Evolutionary conservation across 768 basidiomycete genomes (phyloP), one percentile per base, ranked within the genome.

Genomic region (Suillus clintonianus): DNA sequence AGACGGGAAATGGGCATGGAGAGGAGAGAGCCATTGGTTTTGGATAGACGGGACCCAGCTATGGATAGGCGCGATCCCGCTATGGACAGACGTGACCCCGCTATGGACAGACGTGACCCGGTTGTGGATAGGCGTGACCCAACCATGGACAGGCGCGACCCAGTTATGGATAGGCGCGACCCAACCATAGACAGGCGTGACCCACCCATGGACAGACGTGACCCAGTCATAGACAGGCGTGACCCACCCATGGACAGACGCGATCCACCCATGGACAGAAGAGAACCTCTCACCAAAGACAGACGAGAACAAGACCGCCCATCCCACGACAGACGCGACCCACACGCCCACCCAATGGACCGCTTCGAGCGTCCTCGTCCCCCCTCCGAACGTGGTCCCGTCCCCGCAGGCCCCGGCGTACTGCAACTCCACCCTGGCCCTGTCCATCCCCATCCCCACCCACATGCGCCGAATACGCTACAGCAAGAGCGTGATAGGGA

Each of bases 381-480:
- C 17, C 55, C 55, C 17, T 56, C 55, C 8, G 55, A 56, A 56
- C 55, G 55, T 24, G 55, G 55, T 22, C 55, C 55, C 24, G 55
- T 56, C 9, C 55, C 55, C 1, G 55, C 59, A 59, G 53, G 43
- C 65, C 0, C 69, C 58, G 34, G 37, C 47, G 45, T 61, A 36
- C 50, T 60, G 6, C 72, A 75, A n/a, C n/a, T 58, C 0, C 69
- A 72, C 27, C 58, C 50, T 8, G 43, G 69, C 0, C 61, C 72
- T 17, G 45, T 63, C 42, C 72, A 70, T 58, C 68, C 68, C 22
- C 64, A 50, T 58, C 66, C 74, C n/a, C 74, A 67, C 43, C 64
- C 72, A 3, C 64, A 70, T 9, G 34, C 65, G 27, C 47, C 22
- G 15, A 27, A 27, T 27, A 27, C 27, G 27, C 27, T 27, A 4